Conservation (phyloP, 1,139 yeast species). For the Keqinozyma sinolaborantium region DNA sequence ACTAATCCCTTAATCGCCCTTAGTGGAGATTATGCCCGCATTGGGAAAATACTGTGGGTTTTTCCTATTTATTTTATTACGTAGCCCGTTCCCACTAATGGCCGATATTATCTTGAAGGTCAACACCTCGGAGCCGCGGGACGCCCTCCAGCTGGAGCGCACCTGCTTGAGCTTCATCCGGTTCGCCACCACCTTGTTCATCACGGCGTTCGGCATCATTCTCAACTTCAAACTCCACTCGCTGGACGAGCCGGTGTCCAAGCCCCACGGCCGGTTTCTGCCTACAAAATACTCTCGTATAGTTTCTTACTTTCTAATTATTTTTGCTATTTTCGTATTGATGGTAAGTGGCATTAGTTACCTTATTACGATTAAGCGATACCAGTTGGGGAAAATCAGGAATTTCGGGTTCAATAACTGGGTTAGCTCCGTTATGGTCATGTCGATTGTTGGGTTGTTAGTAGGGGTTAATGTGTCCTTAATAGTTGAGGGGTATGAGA, state of each 20-base stretch:
- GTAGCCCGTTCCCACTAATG: constrained; percentile 23
- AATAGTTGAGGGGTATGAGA: constrained; percentile 31
- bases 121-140: constrained; percentile 55
- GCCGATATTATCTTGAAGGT: constrained; percentile 43
- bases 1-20: too few species aligned
- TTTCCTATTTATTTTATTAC: too few species aligned
- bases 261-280: constrained; percentile 6
- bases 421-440: constrained; percentile 37
- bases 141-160: constrained; percentile 58
- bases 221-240: constrained; percentile 48
- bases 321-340: constrained; percentile 38
- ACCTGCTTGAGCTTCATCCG: constrained; percentile 53
- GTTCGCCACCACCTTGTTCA: constrained; percentile 46
- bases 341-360: constrained; percentile 43
- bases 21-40: too few species aligned
- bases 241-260: constrained; percentile 10
- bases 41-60: too few species aligned
- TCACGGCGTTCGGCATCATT: constrained; percentile 50
- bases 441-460: constrained; percentile 37
- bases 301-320: constrained; percentile 37
- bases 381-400: constrained; percentile 39
- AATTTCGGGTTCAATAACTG: constrained; percentile 36
- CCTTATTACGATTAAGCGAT: constrained; percentile 42
- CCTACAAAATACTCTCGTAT: constrained; percentile 24
- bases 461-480: constrained; percentile 42